These are phyloP conservation scores for Fusarium marasasianum DNA, from an alignment of 2,329 filamentous ascomycete genomes.

Conservation along the genomic window DNA sequence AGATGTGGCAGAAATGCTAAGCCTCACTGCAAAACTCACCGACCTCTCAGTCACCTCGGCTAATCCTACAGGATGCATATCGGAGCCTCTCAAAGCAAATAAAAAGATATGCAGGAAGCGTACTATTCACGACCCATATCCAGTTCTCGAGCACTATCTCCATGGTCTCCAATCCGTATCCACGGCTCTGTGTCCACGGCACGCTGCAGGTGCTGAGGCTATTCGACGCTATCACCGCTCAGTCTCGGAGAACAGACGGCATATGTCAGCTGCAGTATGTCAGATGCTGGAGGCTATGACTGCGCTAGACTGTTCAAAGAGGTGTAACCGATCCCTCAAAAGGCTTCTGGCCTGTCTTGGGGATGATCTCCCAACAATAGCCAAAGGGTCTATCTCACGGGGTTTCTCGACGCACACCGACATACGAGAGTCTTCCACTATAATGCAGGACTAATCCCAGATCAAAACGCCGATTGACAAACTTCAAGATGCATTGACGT, in stretches of 20 bases:
- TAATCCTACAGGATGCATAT: neutral
- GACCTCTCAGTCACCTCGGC: neutral
- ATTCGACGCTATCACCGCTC: neutral
- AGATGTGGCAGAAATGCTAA: accelerated
- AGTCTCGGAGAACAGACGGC: neutral
- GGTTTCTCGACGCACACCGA: neutral
- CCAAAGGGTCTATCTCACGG: neutral
- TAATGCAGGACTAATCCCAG: neutral
- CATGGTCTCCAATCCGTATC: neutral
- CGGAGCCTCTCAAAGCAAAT: accelerated
- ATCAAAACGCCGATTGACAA: neutral
- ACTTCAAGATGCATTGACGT: neutral
- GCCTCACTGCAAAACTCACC: neutral
- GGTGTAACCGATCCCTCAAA: neutral
- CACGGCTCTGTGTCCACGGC: neutral
- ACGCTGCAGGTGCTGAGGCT: too few relatives aligned
- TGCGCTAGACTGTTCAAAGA: neutral
- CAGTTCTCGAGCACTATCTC: accelerated
- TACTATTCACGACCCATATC: neutral
- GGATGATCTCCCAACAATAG: neutral
- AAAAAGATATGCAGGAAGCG: neutral
- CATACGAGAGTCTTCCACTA: too few relatives aligned
- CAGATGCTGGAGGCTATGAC: neutral
- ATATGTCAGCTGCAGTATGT: neutral
- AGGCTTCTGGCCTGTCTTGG: neutral